phyloP scores from a whole-genome alignment of 1,284 basidiomycete genomes.

The Vanrija pseudolonga region DNA sequence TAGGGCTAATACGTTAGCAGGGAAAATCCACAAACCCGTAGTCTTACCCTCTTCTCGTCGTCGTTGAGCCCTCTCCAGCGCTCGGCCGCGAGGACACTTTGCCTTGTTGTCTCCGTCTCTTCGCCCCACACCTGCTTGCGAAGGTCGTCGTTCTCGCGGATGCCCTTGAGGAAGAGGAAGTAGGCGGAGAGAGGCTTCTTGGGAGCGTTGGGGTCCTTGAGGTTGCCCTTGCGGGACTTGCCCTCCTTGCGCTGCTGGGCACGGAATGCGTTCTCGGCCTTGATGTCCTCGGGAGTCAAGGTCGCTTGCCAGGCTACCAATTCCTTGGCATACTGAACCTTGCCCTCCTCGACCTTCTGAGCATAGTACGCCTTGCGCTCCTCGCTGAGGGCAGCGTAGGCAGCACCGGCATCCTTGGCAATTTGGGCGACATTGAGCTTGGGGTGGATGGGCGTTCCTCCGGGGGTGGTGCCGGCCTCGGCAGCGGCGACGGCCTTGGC shows the following conservation, averaged over 20 bases:
- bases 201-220: constrained; percentile 94
- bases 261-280: constrained; percentile 85
- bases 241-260: constrained; percentile 89
- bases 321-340: constrained; percentile 75
- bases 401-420: constrained; percentile 88
- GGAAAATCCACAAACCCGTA: neutral
- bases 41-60: constrained; percentile 76
- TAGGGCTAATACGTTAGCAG: constrained; percentile 61
- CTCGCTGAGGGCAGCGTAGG: constrained; percentile 72
- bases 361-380: constrained; percentile 86
- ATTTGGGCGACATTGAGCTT: constrained; percentile 94
- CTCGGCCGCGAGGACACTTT: constrained; percentile 86
- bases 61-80: constrained; percentile 89
- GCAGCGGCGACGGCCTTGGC: constrained; percentile 63
- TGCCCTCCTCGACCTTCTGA: constrained; percentile 72
- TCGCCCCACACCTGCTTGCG: constrained; percentile 82
- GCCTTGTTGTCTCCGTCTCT: constrained; percentile 89
- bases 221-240: constrained; percentile 87
- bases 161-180: constrained; percentile 89
- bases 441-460: constrained; percentile 49
- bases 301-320: constrained; percentile 80
- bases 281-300: constrained; percentile 90
- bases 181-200: constrained; percentile 94
- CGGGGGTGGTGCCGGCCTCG: constrained; percentile 60
- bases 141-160: constrained; percentile 65